Conservation (phyloP, 495 filamentous ascomycete species). For the Neurospora discreta region DNA sequence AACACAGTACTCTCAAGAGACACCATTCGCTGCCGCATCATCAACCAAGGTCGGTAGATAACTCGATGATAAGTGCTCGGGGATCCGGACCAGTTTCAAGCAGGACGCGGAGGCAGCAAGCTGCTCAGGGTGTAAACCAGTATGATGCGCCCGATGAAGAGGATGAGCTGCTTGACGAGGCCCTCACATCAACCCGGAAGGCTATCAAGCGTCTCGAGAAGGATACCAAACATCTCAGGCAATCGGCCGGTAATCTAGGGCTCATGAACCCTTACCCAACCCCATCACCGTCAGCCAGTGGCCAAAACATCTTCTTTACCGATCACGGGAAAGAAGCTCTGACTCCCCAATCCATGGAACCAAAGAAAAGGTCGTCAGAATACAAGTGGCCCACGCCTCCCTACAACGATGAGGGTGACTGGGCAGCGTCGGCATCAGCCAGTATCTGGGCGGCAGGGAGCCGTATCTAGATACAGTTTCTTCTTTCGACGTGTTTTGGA, state of each 20-base stretch:
- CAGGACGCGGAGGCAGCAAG: conserved; percentile 71
- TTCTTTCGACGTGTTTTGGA: not conserved
- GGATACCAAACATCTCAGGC: conserved; percentile 39
- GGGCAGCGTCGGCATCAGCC: conserved; percentile 68
- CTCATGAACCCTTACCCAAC: conserved; percentile 82
- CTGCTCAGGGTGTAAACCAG: conserved; percentile 63
- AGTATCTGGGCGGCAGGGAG: conserved; percentile 62
- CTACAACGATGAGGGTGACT: conserved; percentile 68
- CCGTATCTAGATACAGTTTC: conserved; percentile 29
- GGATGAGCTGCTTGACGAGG: conserved; percentile 90
- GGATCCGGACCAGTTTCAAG: conserved; percentile 60
- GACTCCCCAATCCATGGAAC: conserved; percentile 44
- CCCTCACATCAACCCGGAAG: conserved; percentile 35
- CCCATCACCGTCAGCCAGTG: conserved; percentile 78
- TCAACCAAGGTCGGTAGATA: conserved; percentile 54
- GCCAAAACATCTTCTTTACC: conserved; percentile 59
- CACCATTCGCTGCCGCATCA: conserved; percentile 70
- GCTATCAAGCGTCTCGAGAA: conserved; percentile 42
- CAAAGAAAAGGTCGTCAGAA: conserved; percentile 41
- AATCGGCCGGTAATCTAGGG: conserved; percentile 45
- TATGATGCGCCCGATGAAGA: conserved; percentile 96
- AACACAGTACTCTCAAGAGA: conserved; percentile 44
- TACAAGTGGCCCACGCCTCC: conserved; percentile 95
- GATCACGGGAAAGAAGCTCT: conserved; percentile 47
- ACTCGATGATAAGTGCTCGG: conserved; percentile 41